Conservation (phyloP, 805 yeast species). For the Metschnikowia kofuensis region DNA sequence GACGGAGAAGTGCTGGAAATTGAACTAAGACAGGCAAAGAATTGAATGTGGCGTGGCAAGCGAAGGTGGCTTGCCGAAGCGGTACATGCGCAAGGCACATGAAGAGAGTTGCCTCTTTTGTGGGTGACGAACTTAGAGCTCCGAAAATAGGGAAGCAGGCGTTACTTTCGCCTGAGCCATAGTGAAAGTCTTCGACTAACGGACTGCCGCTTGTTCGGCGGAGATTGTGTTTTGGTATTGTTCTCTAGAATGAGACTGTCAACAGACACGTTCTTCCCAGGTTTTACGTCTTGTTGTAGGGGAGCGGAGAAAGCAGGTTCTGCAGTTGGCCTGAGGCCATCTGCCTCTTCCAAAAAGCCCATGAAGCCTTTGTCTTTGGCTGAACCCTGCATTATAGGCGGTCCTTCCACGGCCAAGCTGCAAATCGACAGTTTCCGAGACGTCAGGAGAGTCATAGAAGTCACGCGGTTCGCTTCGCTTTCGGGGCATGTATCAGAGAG, state of each 20-base stretch:
- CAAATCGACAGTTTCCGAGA: background rate
- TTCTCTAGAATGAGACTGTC: background rate
- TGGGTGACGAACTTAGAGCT: too few relatives aligned
- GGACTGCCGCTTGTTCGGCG: slow-evolving; percentile 2
- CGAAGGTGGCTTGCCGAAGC: background rate
- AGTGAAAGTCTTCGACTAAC: slow-evolving; percentile 9
- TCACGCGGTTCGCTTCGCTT: background rate
- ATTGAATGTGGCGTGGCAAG: background rate
- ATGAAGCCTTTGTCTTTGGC: slow-evolving; percentile 8
- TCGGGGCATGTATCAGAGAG: background rate
- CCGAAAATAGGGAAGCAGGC: background rate
- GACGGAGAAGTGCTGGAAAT: background rate
- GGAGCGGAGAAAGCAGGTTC: background rate
- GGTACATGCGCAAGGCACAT: too few relatives aligned
- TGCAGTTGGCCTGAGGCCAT: background rate
- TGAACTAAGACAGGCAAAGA: slow-evolving; percentile 2
- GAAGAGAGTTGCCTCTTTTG: too few relatives aligned
- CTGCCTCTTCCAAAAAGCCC: background rate
- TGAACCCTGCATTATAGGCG: background rate
- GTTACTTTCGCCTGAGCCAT: slow-evolving; percentile 4
- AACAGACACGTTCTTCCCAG: background rate
- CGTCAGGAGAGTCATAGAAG: background rate
- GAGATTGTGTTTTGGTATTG: background rate
- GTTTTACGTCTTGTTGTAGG: background rate
- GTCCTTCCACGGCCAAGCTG: background rate